Evolutionary conservation across 1,284 basidiomycete species (phyloP), one percentile per base, ranked within the genome.

Genomic region (Malassezia sp.): DNA sequence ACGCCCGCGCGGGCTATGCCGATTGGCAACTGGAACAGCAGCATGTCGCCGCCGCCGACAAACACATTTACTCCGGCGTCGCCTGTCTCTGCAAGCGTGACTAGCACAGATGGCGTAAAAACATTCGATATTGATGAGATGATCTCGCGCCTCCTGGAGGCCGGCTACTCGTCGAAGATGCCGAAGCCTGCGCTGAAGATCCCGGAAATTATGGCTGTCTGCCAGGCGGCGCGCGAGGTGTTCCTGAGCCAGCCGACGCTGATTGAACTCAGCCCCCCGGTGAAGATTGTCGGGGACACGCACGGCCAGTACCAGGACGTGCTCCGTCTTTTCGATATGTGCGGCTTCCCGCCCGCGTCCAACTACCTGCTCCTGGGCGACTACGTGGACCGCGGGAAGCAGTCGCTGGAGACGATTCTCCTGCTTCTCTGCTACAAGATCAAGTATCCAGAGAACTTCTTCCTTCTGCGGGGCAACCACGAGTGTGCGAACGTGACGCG

Each of bases 401-500:
- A 97, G 74, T 89, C 85, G 63, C 78, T 99, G 46, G 93, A 99
- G 73, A 97, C 93, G 9, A 97, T 99, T 63, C 79, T 96, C 23
- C 79, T 99, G 37, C 77, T 99, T 27, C 76, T 97, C 28, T 96
- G 90, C 73, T 97, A 97, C 80, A 99, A 99, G 59, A 70, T 71
- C 57, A 97, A 97, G 74, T 99, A 91, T 73, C 93, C 93, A 2
- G 93, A 99, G 75, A 97, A 97, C 76, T 97, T 99, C 75, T 97
- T 97, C 76, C 76, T 99, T 24, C 75, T 99, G 37, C 80, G 93
- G 60, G 93, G 93, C 37, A 99, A 99, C 73, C 93, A 99, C 73
- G 93, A 99, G 75, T 97, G 93, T 70, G 93, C 93, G 35, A 96
- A 95, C 69, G 90, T 99, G 47, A 99, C 91, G 40, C 78, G 93